These are phyloP conservation scores for Flaveria robusta DNA, from an alignment of 129 eudicot genomes.

Conservation along the genomic window DNA sequence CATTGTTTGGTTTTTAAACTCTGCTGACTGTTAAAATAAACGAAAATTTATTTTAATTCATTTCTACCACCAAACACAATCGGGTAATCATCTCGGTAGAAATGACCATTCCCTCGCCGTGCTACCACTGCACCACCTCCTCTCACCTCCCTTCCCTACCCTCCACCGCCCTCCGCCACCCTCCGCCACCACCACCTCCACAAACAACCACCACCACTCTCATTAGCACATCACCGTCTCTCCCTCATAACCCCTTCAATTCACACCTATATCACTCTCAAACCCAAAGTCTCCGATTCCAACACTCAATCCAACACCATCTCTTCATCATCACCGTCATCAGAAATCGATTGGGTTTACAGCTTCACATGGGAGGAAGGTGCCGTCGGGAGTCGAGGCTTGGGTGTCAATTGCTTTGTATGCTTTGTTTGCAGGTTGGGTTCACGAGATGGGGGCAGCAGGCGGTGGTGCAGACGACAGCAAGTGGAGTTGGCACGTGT, in stretches of 20 bases:
- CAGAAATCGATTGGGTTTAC: slow-evolving; percentile 65
- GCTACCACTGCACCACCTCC: not conserved
- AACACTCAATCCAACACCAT: slow-evolving; percentile 26
- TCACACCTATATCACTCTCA: slow-evolving; percentile 21
- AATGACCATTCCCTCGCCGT: no score
- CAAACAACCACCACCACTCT: not conserved
- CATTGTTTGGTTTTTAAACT: no score
- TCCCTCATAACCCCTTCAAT: slow-evolving; percentile 7
- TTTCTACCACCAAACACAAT: not conserved
- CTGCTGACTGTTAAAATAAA: no score
- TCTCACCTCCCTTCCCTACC: not conserved
- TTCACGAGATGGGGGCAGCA: no score
- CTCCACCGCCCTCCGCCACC: not conserved
- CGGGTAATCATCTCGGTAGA: not conserved
- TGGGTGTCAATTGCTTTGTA: slow-evolving; percentile 77
- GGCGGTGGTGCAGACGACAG: no score
- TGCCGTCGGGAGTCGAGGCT: slow-evolving; percentile 73
- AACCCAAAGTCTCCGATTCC: slow-evolving; percentile 36
- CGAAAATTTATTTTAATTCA: not conserved
- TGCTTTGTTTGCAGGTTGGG: slow-evolving; percentile 46
- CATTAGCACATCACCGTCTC: not conserved
- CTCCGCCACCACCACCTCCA: no score
- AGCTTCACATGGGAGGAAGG: slow-evolving; percentile 53
- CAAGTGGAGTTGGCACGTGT: no score
- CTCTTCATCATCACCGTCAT: slow-evolving; percentile 19